phyloP scores from a whole-genome alignment of 208 protist species.

The Trypanosoma caninum region DNA sequence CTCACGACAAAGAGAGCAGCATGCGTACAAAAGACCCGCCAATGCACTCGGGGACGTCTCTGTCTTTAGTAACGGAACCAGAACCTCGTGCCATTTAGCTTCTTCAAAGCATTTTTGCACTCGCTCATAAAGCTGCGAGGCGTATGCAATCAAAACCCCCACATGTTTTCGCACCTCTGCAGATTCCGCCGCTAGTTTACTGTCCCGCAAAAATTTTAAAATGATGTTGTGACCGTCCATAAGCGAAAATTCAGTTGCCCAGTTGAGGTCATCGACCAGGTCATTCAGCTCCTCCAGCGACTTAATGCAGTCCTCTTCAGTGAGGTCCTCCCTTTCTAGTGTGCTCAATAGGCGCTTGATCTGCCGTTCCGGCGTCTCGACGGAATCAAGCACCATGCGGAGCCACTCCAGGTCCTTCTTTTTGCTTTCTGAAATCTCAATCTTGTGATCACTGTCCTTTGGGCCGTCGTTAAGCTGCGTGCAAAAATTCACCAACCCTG shows the following conservation, averaged over 20 bases:
- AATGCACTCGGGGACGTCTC: constrained; percentile 26
- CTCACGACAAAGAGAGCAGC: constrained; percentile 72
- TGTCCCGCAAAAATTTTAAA: constrained; percentile 33
- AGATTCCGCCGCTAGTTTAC: constrained; percentile 19
- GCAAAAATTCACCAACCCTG: constrained; percentile 49
- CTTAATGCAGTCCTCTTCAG: constrained; percentile 20
- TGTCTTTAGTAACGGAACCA: constrained; percentile 15
- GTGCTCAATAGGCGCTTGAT: constrained; percentile 38
- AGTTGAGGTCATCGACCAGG: constrained; percentile 89
- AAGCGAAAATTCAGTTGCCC: constrained; percentile 77
- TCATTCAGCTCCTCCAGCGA: constrained; percentile 75
- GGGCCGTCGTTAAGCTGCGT: constrained; percentile 24
- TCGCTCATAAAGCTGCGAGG: constrained; percentile 59
- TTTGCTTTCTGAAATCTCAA: neutral
- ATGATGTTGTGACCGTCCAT: constrained; percentile 57
- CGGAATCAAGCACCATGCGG: constrained; percentile 49
- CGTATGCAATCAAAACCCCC: constrained; percentile 37
- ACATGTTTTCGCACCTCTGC: constrained; percentile 20
- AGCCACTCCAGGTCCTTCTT: constrained; percentile 59
- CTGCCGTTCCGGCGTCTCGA: constrained; percentile 70
- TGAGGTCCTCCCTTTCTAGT: constrained; percentile 29
- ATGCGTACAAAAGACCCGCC: constrained; percentile 53
- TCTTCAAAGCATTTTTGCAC: constrained; percentile 49
- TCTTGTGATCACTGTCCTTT: neutral
- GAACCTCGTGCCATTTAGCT: constrained; percentile 24